These are phyloP conservation scores for Handroanthus guayacan DNA, from an alignment of 257 asterid species.

Conservation along the genomic window DNA sequence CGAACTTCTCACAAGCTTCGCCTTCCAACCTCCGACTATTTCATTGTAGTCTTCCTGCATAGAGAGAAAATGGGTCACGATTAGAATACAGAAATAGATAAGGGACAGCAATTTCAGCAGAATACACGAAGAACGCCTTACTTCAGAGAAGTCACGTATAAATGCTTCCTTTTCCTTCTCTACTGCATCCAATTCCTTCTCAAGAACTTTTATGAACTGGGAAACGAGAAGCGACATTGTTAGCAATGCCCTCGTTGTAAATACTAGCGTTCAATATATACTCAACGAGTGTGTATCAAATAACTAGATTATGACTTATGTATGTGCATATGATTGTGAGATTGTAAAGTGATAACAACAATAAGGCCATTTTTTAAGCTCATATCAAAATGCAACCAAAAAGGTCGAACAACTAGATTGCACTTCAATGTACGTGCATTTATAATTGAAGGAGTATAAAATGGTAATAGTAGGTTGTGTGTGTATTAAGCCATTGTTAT, in stretches of 20 bases:
- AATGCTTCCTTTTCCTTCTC: conserved; percentile 83
- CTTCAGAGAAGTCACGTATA: conserved; percentile 83
- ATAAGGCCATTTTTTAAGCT: too few relatives aligned
- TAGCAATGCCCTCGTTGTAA: not conserved
- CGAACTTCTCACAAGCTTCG: conserved; percentile 76
- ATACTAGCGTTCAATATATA: not conserved
- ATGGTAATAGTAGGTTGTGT: too few relatives aligned
- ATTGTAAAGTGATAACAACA: too few relatives aligned
- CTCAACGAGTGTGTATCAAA: too few relatives aligned
- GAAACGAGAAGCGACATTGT: conserved; percentile 24
- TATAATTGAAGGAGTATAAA: too few relatives aligned
- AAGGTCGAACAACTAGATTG: too few relatives aligned
- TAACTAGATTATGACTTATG: too few relatives aligned
- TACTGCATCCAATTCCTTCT: conserved; percentile 71
- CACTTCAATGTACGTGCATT: too few relatives aligned
- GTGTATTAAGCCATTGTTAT: too few relatives aligned
- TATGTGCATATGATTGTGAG: too few relatives aligned
- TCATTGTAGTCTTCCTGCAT: conserved; percentile 60
- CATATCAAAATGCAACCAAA: too few relatives aligned
- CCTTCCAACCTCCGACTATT: conserved; percentile 87
- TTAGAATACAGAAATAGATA: not conserved
- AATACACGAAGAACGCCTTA: conserved; percentile 36
- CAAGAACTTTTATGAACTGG: conserved; percentile 82
- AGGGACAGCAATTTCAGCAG: not conserved
- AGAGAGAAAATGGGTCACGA: not conserved